Base-by-base conservation (phyloP, 805 yeast genomes). In the Metschnikowia aberdeeniae region DNA sequence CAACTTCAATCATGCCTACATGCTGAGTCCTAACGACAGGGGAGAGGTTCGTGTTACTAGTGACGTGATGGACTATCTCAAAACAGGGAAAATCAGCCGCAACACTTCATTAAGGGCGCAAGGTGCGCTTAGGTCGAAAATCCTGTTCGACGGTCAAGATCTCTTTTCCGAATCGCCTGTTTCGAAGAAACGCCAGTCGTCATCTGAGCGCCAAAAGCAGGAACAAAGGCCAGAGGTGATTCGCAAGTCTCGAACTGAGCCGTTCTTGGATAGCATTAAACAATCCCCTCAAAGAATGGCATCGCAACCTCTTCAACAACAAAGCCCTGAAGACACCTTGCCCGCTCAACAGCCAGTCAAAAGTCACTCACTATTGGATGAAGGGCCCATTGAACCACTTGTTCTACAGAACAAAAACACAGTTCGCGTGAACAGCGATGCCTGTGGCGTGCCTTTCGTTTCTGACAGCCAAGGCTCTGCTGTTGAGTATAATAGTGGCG, bases 401-500 rank as follows among this genome's bases (percentile, higher is more conserved):
- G 33, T 29, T 24, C 29, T 36, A 12, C 28, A 17, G 17, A 36
- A 32, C 38, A 28, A 43, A 29, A 27, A 14, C 11, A 12, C 22
- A 14, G 11, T 26, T 27, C 11, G 38, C 35, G 6, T 8, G 19
- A 19, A 30, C 33, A n/a, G 29, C 13, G 27, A n/a, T 14, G 10
- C 13, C 11, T 3, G 11, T 12, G 27, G 9, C n/a, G 33, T 22
- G 9, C 6, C 34, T 10, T 9, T 33, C 11, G 22, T 17, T 24
- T 29, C 34, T 12, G 30, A 17, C 22, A 13, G 6, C 12, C 33
- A 29, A 29, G 5, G 22, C 30, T 14, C 34, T 7, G 7, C 26
- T 5, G 3, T 34, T 9, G 56, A 55, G 26, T 67, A 66, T 42
- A 69, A 70, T 44, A 56, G 50, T 13, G 75, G 75, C 6, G 54